Conservation (phyloP, 176 grass and related monocot genomes). For the Aegilops speltoides region DNA sequence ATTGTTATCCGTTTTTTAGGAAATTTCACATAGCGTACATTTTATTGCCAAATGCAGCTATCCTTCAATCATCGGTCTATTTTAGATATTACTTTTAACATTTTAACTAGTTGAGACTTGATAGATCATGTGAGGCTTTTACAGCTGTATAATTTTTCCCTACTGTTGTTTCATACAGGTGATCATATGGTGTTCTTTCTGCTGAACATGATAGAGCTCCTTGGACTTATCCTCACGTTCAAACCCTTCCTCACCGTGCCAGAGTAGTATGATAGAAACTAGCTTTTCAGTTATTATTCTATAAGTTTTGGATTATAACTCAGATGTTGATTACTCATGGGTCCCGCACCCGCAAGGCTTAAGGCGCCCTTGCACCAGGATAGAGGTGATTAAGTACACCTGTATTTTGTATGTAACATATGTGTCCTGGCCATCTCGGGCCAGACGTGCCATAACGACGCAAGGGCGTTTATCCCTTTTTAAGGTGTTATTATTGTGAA, state of each 20-base stretch:
- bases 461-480: too few species aligned
- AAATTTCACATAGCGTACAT: neutral
- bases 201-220: conserved; percentile 49
- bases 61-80: too few species aligned
- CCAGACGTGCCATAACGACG: too few species aligned
- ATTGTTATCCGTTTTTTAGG: neutral
- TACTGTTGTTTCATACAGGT: conserved; percentile 33
- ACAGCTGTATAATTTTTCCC: neutral
- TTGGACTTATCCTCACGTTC: conserved; percentile 63
- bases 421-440: neutral
- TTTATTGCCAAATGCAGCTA: neutral
- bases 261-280: conserved; percentile 11
- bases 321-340: conserved; percentile 9
- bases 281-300: neutral
- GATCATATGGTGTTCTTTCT: conserved; percentile 75
- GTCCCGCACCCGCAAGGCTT: neutral
- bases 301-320: neutral
- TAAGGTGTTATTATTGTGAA: too few species aligned
- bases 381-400: too few species aligned
- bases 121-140: neutral
- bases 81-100: neutral
- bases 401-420: neutral
- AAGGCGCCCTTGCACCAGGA: neutral
- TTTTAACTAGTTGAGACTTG: neutral
- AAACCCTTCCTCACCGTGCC: conserved; percentile 54